Base-by-base conservation (phyloP, 345 rosid species). In the Salix koriyanagi region DNA sequence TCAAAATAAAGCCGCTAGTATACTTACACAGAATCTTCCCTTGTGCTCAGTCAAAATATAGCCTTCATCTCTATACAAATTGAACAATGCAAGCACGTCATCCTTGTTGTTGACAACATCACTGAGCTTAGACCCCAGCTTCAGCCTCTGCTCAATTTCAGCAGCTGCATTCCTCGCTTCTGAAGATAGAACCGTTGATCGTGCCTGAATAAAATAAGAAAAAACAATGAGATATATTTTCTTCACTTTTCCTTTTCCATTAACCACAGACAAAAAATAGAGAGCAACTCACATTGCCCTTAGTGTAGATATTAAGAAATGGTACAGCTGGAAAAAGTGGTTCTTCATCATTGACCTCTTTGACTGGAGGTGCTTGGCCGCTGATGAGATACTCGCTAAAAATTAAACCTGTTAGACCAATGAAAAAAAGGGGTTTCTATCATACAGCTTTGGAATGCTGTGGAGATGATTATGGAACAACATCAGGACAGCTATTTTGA, bases 331-430 rank as follows among this genome's bases (percentile, higher is more conserved):
- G 95, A 73, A 93, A 92, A 84, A 92, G 86, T n/a, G 97, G 98
- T 73, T 96, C 99, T 84, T 92, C 98, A n/a, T 88, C 91, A 77
- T 93, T 96, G 84, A 93, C 97, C 73, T 96, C 98, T 83, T 86
- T 93, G 83, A 93, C 83, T 39, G 89, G 77, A 83, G 97, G 99
- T 77, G 96, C 94, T 84, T 91, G 94, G 65, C 99, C 98, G 30
- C 92, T 90, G n/a, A 92, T 90, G 73, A 93, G 97, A 79, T 96
- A 93, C 76, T 96, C 98, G 60, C 98, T 93, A 77, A 93, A 96
- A 83, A 96, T 89, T 80, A 96, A 83, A 87, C 97, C 99, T 93
- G 89, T 75, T 61, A 69, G 69, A 78, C 69, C 67, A 80, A 82
- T 30, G 39, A 48, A 62, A 42, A 39, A n/a, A 44, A 37, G 3